Evolutionary conservation across 148 eudicot species (phyloP), one percentile per base, ranked within the genome.

Genomic region (Salicornia ramosissima): DNA sequence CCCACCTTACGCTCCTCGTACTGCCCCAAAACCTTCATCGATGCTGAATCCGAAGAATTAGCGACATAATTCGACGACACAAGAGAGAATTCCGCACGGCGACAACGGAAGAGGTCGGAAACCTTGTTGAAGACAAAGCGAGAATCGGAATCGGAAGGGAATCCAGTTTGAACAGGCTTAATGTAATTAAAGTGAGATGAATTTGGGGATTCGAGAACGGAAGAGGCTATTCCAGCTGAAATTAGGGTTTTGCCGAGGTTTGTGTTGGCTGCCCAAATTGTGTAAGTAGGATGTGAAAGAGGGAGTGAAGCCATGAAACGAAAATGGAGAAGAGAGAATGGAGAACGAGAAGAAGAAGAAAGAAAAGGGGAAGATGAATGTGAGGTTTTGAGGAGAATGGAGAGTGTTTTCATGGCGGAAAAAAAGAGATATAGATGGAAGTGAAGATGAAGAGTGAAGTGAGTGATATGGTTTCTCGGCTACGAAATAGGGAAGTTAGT

Each of bases 201-300:
- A 15, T 68, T 40, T 10, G 22, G 33, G 45, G 58, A 26, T 65
- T 42, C 66, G 68, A 80, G 71, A 76, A 82, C 66, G 65, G 97
- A 71, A n/a, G 83, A 49, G 50, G 96, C 89, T 31, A 94, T 71
- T 71, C 91, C 96, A 26, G 96, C 83, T 58, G 99, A 94, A 49
- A 94, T 86, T 19, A 94, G 93, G 91, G 99, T 90, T 84, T 94
- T 94, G 31, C 99, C 99, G 54, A 94, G 83, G 76, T 80, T 81
- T 24, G 99, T 94, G 85, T 94, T 94, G 80, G 99, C 55, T 45
- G 83, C 78, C 86, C 86, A 83, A 26, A 83, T 66, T 56, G 90
- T 87, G 90, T 87, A 90, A 51, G 85, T 86, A 1, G 99, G 99
- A 79, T 90, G 90, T 3, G 88, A 83, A 73, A 85, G 91, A 0